Base-by-base conservation (phyloP, 495 filamentous ascomycete genomes). In the Chaetomium fimeti region DNA sequence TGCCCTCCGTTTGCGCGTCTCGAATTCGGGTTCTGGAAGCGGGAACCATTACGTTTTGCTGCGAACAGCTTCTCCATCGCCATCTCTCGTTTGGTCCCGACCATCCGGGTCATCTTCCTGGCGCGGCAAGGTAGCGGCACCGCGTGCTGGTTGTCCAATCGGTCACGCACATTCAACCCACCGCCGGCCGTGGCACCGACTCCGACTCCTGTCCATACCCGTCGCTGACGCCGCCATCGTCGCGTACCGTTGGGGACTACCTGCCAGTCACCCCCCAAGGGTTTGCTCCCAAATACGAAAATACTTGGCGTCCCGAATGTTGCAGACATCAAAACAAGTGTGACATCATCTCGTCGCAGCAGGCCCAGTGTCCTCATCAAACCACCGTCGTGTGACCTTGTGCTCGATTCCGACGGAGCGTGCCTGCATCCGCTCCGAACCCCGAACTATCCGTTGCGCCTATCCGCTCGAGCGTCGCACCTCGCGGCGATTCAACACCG, bases 401-500 rank as follows among this genome's bases (percentile, higher is more conserved):
- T 5, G 24, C 20, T 53, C 36, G 59, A 27, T 13, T 55, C 20
- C 43, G 62, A 27, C 52, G 18, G 63, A 59, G 47, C 55, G 29
- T 40, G 29, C 47, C 13, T 45, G 27, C 27, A 20, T 11, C 60
- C 36, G 45, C 32, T 57, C 49, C 32, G 45, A 32, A 28, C 47
- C n/a, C 11, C 61, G 7, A 24, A 20, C 25, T 5, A 29, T 16
- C 45, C 62, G 24, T 49, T 56, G 29, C 45, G n/a, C 9, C 43
- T 16, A 13, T 49, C 25, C 32, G 36, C 59, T 45, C 27, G 45
- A 57, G 60, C 49, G 66, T 68, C 69, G 66, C 69, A 66, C 57
- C 56, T 52, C 32, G 59, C 66, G 58, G 47, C 67, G 66, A 62
- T 66, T 27, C 22, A 77, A 88, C 75, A 90, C 90, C 88, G 88